Conservation (phyloP, 345 rosid genomes). For the Zanthoxylum bungeanum region DNA sequence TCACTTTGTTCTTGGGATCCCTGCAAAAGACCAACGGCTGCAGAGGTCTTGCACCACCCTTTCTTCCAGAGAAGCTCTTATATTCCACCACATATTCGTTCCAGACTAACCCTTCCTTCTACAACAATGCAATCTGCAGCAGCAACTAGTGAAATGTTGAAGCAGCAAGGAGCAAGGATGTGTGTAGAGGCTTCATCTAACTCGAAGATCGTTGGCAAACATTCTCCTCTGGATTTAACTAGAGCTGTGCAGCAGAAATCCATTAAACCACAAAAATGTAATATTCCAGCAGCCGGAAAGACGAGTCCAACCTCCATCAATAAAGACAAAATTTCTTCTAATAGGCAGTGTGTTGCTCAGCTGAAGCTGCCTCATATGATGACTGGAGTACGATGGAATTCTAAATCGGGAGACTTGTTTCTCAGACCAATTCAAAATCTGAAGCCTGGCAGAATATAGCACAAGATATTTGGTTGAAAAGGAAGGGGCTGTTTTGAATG, state of each 20-base stretch:
- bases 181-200: not conserved
- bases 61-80: constrained; percentile 83
- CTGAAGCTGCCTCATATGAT: not conserved
- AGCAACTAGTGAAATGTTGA: not conserved
- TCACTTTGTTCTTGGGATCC: constrained; percentile 96
- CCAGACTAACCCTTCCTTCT: no score
- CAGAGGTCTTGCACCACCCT: constrained; percentile 82
- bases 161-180: no score
- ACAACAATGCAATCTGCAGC: not conserved
- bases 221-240: not conserved
- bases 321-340: not conserved
- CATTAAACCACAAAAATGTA: no score
- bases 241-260: not conserved
- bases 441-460: no score
- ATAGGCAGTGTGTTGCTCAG: not conserved
- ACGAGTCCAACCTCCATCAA: no score
- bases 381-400: not conserved
- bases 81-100: constrained; percentile 74
- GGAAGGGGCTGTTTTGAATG: no score
- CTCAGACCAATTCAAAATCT: no score
- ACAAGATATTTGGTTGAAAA: no score
- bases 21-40: constrained; percentile 68
- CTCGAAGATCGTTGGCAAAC: not conserved
- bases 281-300: no score
- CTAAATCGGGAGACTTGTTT: not conserved